phyloP scores from a whole-genome alignment of 306 rosid species.

The Corylus heterophylla region DNA sequence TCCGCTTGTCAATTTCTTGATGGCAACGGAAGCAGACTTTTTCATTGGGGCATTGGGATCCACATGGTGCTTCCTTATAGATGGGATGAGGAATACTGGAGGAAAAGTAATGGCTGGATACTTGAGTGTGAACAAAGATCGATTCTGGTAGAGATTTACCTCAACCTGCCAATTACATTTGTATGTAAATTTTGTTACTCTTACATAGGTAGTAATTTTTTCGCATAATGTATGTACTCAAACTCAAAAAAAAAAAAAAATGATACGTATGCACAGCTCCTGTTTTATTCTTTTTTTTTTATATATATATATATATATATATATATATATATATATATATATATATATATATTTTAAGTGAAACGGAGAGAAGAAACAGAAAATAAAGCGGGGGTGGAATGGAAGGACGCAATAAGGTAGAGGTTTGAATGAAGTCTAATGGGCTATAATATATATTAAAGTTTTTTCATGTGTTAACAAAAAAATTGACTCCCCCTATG shows the following conservation, averaged over 20 bases:
- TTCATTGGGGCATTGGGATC: slow-evolving; percentile 92
- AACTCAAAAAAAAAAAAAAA: not conserved
- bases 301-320: too few relatives aligned
- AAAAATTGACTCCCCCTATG: too few relatives aligned
- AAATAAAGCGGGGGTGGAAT: too few relatives aligned
- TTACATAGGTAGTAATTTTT: not conserved
- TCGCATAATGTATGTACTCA: too few relatives aligned
- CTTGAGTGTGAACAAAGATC: slow-evolving; percentile 88
- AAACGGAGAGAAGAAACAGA: too few relatives aligned
- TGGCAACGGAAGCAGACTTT: slow-evolving; percentile 87
- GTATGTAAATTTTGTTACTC: slow-evolving; percentile 22
- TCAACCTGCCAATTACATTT: not conserved
- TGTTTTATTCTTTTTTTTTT: not conserved
- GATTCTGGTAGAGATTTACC: slow-evolving; percentile 69
- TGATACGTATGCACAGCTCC: not conserved
- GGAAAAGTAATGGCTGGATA: slow-evolving; percentile 95
- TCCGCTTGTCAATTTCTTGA: slow-evolving; percentile 89
- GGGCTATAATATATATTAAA: too few relatives aligned
- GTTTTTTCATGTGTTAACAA: too few relatives aligned
- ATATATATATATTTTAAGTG: too few relatives aligned
- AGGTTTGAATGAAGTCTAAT: too few relatives aligned
- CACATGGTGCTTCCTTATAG: slow-evolving; percentile 86
- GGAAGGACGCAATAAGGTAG: too few relatives aligned
- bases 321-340: too few relatives aligned
- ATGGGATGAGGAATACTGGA: slow-evolving; percentile 96